phyloP scores from a whole-genome alignment of 192 early-diverging fungal species.

The Umbelopsis vinacea region DNA sequence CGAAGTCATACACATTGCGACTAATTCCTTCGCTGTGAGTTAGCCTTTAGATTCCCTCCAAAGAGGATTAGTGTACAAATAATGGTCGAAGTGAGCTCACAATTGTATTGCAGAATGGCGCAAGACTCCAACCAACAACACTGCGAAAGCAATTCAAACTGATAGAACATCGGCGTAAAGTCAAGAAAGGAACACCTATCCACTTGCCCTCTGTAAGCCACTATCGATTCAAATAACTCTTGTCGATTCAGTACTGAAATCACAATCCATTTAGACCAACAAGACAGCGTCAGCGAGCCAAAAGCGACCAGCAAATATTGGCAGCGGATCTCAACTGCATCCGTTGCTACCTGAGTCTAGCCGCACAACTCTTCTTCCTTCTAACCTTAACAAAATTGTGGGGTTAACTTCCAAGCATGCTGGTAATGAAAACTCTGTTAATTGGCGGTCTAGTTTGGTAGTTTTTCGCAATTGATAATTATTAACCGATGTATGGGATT shows the following conservation, averaged over 20 bases:
- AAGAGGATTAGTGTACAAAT: too few species aligned
- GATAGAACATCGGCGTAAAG: neutral
- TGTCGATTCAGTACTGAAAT: too few species aligned
- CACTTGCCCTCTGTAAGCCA: conserved; percentile 4
- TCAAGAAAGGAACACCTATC: conserved; percentile 2
- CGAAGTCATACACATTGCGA: conserved; percentile 12
- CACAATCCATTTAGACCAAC: too few species aligned
- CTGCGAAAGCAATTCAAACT: conserved; percentile 8
- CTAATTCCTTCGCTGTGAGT: conserved; percentile 10
- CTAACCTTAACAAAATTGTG: conserved; percentile 12
- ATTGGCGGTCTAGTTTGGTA: too few species aligned
- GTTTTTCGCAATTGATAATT: too few species aligned
- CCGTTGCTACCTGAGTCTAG: neutral
- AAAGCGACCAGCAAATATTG: neutral
- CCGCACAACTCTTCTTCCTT: neutral
- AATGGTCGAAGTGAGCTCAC: neutral
- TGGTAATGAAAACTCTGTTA: neutral
- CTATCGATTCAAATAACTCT: neutral
- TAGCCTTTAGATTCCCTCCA: neutral
- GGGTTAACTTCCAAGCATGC: neutral
- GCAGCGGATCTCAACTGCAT: neutral
- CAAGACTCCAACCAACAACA: conserved; percentile 1
- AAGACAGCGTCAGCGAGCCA: neutral
- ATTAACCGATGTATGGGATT: neutral
- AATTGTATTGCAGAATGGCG: neutral